Conservation (phyloP, 495 filamentous ascomycete species). For the Penicillium arizonense region DNA sequence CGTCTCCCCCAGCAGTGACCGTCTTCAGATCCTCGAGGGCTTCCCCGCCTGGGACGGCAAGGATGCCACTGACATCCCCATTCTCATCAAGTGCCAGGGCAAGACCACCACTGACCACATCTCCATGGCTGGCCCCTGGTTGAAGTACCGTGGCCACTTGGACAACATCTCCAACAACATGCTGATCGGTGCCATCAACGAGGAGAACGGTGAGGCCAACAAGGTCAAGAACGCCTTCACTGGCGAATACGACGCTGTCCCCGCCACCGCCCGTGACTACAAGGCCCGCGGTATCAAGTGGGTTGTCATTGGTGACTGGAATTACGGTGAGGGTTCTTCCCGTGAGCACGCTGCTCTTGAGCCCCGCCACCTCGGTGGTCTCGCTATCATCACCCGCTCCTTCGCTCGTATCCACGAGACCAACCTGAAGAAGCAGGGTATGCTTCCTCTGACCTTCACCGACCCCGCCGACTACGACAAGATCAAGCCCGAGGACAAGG, state of each 20-base stretch:
- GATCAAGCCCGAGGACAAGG: conserved; percentile 89
- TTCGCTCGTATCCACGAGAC: conserved; percentile 99
- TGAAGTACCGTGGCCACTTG: conserved; percentile 99
- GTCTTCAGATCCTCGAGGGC: conserved; percentile 86
- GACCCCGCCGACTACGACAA: conserved; percentile 97
- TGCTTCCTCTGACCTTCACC: conserved; percentile 94
- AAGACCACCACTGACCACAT: conserved; percentile 99
- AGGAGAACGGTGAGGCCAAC: conserved; percentile 95
- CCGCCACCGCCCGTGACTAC: conserved; percentile 95
- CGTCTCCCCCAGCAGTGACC: conserved; percentile 87
- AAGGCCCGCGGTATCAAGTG: conserved; percentile 94
- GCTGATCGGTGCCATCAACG: conserved; percentile 97
- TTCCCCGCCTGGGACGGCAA: conserved; percentile 94
- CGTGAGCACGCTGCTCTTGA: conserved; percentile 98
- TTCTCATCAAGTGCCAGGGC: conserved; percentile 95
- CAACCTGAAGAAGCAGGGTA: conserved; percentile 99
- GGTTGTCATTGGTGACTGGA: conserved; percentile 99
- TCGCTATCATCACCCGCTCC: conserved; percentile 92
- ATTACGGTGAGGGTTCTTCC: conserved; percentile 97
- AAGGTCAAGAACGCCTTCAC: conserved; percentile 92
- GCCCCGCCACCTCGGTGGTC: conserved; percentile 93
- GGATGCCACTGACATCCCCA: conserved; percentile 82
- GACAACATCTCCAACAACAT: conserved; percentile 99
- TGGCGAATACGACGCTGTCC: conserved; percentile 81
- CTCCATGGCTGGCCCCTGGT: conserved; percentile 96